A percentile compares a stretch with the other conserved stretches of the same genome.
Evolutionary conservation across 768 basidiomycete species (phyloP).

Genomic region (Amanita inopinata): DNA sequence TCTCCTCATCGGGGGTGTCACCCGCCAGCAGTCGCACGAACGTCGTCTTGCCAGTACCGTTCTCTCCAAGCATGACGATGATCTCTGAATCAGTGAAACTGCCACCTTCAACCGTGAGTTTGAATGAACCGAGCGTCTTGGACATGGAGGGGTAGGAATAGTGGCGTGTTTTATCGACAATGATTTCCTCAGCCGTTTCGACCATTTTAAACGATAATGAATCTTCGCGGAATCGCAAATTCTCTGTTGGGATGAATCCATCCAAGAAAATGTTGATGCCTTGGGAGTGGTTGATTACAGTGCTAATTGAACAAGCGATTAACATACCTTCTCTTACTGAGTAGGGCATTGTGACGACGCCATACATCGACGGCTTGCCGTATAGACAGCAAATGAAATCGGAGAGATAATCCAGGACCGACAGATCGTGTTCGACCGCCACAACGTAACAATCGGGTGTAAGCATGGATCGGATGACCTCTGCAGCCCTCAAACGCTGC

Average conservation of each 20-base stretch:
- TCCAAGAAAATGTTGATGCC: conserved; percentile 99
- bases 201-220: conserved; percentile 96
- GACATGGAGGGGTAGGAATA: conserved; percentile 94
- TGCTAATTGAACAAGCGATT: background rate
- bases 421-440: conserved; percentile 97
- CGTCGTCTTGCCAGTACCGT: conserved; percentile 98
- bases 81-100: conserved; percentile 99
- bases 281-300: conserved; percentile 19
- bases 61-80: conserved; percentile 98
- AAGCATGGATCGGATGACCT: conserved; percentile 86
- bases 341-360: conserved; percentile 98
- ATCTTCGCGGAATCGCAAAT: conserved; percentile 95
- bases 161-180: conserved; percentile 79
- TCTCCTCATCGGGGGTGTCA: conserved; percentile 79
- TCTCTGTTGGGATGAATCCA: conserved; percentile 97
- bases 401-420: conserved; percentile 95
- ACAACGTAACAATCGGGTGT: conserved; percentile 84
- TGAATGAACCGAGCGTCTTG: conserved; percentile 93
- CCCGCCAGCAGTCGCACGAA: conserved; percentile 94
- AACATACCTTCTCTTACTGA: conserved; percentile 89
- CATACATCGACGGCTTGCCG: conserved; percentile 95
- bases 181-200: conserved; percentile 87
- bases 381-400: conserved; percentile 98
- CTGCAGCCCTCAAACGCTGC: conserved; percentile 90
- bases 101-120: conserved; percentile 84